A percentile compares a stretch with the other conserved stretches of the same genome.
These are phyloP conservation scores for Erodium moschatum DNA, from an alignment of 441 rosid species.

Conservation along the genomic window DNA sequence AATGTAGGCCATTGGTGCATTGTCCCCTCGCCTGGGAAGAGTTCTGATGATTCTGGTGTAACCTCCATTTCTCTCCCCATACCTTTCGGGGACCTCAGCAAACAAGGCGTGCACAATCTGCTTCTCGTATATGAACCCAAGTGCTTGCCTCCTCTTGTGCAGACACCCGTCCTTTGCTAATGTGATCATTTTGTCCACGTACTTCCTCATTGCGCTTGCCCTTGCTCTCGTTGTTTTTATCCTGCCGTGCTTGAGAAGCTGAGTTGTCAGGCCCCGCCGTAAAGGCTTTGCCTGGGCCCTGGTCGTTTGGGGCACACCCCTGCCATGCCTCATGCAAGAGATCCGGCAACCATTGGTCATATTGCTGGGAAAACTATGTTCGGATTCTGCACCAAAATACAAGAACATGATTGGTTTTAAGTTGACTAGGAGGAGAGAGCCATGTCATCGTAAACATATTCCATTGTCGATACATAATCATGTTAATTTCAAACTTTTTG, in stretches of 20 bases:
- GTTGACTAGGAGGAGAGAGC: too few relatives aligned
- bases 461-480: too few relatives aligned
- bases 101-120: conserved; percentile 85
- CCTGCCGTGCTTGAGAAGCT: conserved; percentile 77
- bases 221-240: conserved; percentile 83
- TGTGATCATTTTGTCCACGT: conserved; percentile 85
- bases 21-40: conserved; percentile 85
- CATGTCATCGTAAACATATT: too few relatives aligned
- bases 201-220: conserved; percentile 81
- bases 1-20: conserved; percentile 94
- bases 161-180: conserved; percentile 80
- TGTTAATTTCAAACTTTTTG: too few relatives aligned
- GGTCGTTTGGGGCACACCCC: conserved; percentile 70
- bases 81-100: conserved; percentile 73
- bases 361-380: conserved; percentile 31
- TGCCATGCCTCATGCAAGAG: conserved; percentile 74
- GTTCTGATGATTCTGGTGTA: conserved; percentile 86
- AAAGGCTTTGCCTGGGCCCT: conserved; percentile 82
- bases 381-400: conserved; percentile 19
- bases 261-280: conserved; percentile 78
- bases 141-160: conserved; percentile 84
- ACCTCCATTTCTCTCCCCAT: conserved; percentile 84
- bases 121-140: conserved; percentile 82
- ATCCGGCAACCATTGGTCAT: conserved; percentile 52
- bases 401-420: too few relatives aligned